A percentile compares a stretch with the other conserved stretches of the same genome.
phyloP scores from a whole-genome alignment of 1,284 basidiomycete species.

The Xerocomus nothofagi region DNA sequence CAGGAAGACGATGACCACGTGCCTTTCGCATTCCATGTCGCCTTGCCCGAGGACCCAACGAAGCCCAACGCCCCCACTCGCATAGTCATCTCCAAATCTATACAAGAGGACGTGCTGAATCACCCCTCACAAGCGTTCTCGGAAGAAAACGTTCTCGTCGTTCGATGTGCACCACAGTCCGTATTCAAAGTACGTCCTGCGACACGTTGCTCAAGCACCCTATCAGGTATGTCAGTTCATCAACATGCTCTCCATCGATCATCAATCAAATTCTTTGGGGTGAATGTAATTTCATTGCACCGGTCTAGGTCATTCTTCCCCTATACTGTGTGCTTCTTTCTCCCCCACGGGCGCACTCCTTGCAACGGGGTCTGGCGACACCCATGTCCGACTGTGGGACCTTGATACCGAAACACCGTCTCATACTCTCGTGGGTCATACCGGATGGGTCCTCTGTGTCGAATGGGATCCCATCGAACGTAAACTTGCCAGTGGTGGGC shows the following conservation, averaged over 20 bases:
- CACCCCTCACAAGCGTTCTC: slow-evolving; percentile 74
- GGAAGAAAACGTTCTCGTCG: slow-evolving; percentile 82
- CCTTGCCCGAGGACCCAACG: slow-evolving; percentile 56
- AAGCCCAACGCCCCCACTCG: slow-evolving; percentile 66
- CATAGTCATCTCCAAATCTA: slow-evolving; percentile 77
- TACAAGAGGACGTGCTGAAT: slow-evolving; percentile 75
- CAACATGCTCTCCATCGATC: slow-evolving; percentile 13
- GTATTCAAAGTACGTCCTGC: slow-evolving; percentile 95
- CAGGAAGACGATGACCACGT: slow-evolving; percentile 80
- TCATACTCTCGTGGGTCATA: slow-evolving; percentile 85
- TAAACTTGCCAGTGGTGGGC: slow-evolving; percentile 87
- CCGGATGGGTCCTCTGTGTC: slow-evolving; percentile 94
- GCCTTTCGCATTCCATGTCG: slow-evolving; percentile 87
- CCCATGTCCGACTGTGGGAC: slow-evolving; percentile 93
- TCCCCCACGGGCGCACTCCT: slow-evolving; percentile 90
- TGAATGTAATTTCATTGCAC: slow-evolving; percentile 7
- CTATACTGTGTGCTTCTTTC: slow-evolving; percentile 94
- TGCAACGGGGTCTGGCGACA: slow-evolving; percentile 95
- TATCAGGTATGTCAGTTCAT: slow-evolving; percentile 61
- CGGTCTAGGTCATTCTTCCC: slow-evolving; percentile 78
- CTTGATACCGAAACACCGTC: slow-evolving; percentile 92
- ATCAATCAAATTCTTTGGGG: slow-evolving; percentile 1
- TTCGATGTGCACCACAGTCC: slow-evolving; percentile 92
- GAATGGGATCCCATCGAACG: slow-evolving; percentile 96
- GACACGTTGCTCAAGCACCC: slow-evolving; percentile 88